These are phyloP conservation scores for Fusarium newnesense DNA, from an alignment of 2,329 filamentous ascomycete species.

Conservation along the genomic window DNA sequence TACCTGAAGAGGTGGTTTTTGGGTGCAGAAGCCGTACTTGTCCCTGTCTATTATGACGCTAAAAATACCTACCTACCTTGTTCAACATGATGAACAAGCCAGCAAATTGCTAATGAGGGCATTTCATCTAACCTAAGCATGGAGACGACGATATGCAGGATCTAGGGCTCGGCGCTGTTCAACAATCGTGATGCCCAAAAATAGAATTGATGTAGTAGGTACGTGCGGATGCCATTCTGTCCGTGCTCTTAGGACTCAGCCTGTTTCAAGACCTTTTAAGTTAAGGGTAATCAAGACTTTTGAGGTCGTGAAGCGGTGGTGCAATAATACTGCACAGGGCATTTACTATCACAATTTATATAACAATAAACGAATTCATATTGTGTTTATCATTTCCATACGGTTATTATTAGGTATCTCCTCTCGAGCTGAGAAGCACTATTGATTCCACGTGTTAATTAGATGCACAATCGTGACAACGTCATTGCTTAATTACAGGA, in stretches of 20 bases:
- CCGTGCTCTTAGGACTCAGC: not conserved
- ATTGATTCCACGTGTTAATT: not conserved
- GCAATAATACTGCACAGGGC: not conserved
- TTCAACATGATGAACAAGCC: not conserved
- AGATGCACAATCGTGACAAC: not conserved
- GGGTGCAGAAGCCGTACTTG: constrained; percentile 1
- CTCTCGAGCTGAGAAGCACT: not conserved
- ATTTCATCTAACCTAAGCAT: not conserved
- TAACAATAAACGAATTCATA: too few species aligned
- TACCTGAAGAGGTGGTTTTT: constrained; percentile 1
- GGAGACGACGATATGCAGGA: not conserved
- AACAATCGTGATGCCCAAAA: not conserved
- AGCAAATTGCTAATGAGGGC: not conserved
- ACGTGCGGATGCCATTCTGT: not conserved
- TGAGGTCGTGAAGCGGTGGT: not conserved
- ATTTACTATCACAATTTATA: not conserved
- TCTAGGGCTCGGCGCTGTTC: not conserved
- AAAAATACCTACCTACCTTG: not conserved
- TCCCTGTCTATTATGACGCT: constrained; percentile 21
- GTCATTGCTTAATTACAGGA: not conserved
- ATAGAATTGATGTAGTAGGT: not conserved
- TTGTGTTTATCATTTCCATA: not conserved
- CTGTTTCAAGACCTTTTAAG: not conserved
- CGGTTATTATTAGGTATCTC: not conserved
- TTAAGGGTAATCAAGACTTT: not conserved